These are phyloP conservation scores for Spencermartinsiella europaea DNA, from an alignment of 805 yeast species.

Conservation along the genomic window DNA sequence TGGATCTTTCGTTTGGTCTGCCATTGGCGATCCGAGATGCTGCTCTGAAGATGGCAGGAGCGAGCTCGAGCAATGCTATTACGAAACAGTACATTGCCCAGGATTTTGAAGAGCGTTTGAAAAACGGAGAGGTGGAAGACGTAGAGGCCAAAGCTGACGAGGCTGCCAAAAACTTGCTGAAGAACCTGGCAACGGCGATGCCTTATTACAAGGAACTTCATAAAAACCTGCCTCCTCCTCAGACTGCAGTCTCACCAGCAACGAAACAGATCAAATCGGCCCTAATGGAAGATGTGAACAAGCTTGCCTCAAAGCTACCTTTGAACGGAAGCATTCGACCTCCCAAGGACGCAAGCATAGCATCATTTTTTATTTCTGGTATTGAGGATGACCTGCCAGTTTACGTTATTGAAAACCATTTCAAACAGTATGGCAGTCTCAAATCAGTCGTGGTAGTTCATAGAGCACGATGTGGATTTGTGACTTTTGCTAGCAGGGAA, in stretches of 20 bases:
- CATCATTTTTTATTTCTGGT: slow-evolving; percentile 71
- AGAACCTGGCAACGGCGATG: slow-evolving; percentile 39
- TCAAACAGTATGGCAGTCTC: slow-evolving; percentile 44
- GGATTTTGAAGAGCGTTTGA: slow-evolving; percentile 36
- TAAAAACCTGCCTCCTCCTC: slow-evolving; percentile 7
- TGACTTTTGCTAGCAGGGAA: slow-evolving; percentile 45
- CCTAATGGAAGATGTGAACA: slow-evolving; percentile 41
- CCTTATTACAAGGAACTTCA: slow-evolving; percentile 1
- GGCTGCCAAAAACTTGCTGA: slow-evolving; percentile 47
- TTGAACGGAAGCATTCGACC: slow-evolving; percentile 51
- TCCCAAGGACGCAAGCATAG: slow-evolving; percentile 40
- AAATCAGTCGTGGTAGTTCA: slow-evolving; percentile 49
- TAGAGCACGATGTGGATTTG: slow-evolving; percentile 57
- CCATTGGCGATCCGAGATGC: slow-evolving; percentile 75
- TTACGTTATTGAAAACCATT: slow-evolving; percentile 49
- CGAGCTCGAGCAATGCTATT: slow-evolving; percentile 44
- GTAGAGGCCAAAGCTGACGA: neutral
- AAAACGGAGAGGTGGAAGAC: slow-evolving; percentile 18
- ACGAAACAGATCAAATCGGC: slow-evolving; percentile 14
- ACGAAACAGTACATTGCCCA: slow-evolving; percentile 54
- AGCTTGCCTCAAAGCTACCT: slow-evolving; percentile 58
- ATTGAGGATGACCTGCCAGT: slow-evolving; percentile 62
- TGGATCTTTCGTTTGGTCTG: slow-evolving; percentile 77
- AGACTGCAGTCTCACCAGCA: slow-evolving; percentile 5
- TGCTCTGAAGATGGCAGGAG: slow-evolving; percentile 67